Percentiles rank a stretch among this genome's conserved stretches.
Conservation (phyloP, 441 rosid genomes). For the Pelargonium cotyledonis region DNA sequence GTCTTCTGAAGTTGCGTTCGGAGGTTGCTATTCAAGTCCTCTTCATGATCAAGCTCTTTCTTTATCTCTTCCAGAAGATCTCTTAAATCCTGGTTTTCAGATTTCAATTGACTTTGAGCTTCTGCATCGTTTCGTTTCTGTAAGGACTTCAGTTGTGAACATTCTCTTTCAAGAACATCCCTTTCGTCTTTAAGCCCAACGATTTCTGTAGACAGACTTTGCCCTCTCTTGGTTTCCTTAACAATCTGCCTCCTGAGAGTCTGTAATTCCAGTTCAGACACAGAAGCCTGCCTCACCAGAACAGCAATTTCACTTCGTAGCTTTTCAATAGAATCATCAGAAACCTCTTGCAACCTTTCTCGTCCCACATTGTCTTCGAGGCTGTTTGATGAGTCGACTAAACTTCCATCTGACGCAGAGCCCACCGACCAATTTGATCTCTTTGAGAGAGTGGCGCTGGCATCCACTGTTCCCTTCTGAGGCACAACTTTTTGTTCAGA, state of each 20-base stretch:
- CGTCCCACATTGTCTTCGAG: slow-evolving; percentile 60
- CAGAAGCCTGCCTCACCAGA: slow-evolving; percentile 56
- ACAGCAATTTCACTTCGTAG: slow-evolving; percentile 54
- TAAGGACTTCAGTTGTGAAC: slow-evolving; percentile 40
- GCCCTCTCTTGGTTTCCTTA: slow-evolving; percentile 78
- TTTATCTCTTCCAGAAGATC: slow-evolving; percentile 53
- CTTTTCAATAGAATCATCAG: slow-evolving; percentile 50
- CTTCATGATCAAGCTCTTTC: slow-evolving; percentile 64
- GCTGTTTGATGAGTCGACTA: slow-evolving; percentile 38
- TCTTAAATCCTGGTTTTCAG: slow-evolving; percentile 43
- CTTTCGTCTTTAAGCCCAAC: slow-evolving; percentile 55
- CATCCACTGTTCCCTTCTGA: slow-evolving; percentile 24
- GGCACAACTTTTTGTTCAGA: slow-evolving; percentile 45
- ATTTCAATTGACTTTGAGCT: slow-evolving; percentile 38
- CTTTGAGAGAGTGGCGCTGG: slow-evolving; percentile 20
- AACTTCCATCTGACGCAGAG: slow-evolving; percentile 68
- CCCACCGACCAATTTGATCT: slow-evolving; percentile 78
- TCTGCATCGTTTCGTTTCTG: slow-evolving; percentile 43
- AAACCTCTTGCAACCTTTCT: slow-evolving; percentile 32
- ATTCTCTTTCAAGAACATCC: slow-evolving; percentile 41
- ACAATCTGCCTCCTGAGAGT: slow-evolving; percentile 78
- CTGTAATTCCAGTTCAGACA: slow-evolving; percentile 77
- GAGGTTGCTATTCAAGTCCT: slow-evolving; percentile 59
- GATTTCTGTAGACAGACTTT: slow-evolving; percentile 63
- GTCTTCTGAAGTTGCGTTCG: slow-evolving; percentile 68